Evolutionary conservation across 78 protist species (phyloP), one percentile per base, ranked within the genome.

Genomic region (Dictyostelium citrinum): DNA sequence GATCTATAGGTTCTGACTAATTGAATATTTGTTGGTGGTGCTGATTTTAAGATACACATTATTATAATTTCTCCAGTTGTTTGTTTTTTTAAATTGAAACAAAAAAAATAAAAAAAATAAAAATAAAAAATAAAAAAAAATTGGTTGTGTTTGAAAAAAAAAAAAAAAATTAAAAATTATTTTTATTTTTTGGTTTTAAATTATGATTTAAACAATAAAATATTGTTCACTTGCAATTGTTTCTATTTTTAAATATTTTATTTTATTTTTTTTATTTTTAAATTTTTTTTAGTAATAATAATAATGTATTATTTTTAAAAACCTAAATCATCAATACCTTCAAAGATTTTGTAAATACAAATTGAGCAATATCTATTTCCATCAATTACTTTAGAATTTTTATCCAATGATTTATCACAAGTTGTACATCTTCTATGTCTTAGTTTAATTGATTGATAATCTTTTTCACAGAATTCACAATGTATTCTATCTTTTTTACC

Each of bases 391-490:
- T 78, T 58, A 10, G 84, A 61, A 33, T 64, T 76, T 41, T 82
- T 58, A 20, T 88, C 93, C 24, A 88, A 37, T 27, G 70, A 16
- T 45, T 68, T 76, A 11, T 88, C 93, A 46, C 93, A 88, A 35
- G 81, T 67, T 14, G 93, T 46, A 46, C 93, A 88, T 31, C 85
- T 55, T 31, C 85, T 67, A 35, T 88, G 81, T n/a, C 85, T 58
- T 35, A 37, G 78, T 49, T 88, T 88, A 14, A 88, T 49, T 14
- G 93, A 60, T 64, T 76, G 84, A 67, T 79, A 88, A n/a, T 88
- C 93, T 31, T 78, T 88, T 67, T 88, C 93, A 35, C 93, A 88
- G 16, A 20, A 20, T 33, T 61, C 93, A 49, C 93, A 88, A 78
- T 88, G 93, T 24, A 88, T 68, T 72, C 75, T 88, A 33, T 78